Evolutionary conservation across 108 stramenopile genomes (phyloP), one percentile per base, ranked within the genome.

Genomic region (Phaeodactylum tricornutum): DNA sequence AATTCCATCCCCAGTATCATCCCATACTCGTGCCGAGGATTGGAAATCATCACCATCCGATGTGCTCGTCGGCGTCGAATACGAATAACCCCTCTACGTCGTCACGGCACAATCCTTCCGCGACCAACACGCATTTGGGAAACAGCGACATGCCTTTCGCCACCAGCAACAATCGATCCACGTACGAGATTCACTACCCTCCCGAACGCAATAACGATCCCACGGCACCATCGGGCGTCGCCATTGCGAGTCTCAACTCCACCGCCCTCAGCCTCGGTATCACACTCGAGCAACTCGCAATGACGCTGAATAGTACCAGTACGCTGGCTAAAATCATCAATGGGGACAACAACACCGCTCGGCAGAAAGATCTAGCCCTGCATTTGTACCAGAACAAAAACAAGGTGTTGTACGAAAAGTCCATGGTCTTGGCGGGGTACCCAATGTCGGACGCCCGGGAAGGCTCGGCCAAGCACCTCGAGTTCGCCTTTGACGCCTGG

Each of bases 391-490:
- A 58, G 42, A 30, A 23, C 6, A 70, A 79, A n/a, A 20, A 29
- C 16, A 54, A 55, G 24, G 17, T 63, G 4, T 47, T 79, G 15
- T 62, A 66, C 26, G 29, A 60, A 5, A 59, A 47, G 28, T 66
- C 62, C 36, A 61, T 79, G 64, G 36, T 74, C 8, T 47, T 62
- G 42, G 69, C 67, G 25, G 77, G 77, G 1, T 67, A 46, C 62
- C 43, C 66, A 47, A 26, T 36, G 29, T 14, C 43, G 27, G 29
- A 35, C 38, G 47, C 62, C 49, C 50, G 64, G 32, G 70, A 57
- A 40, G 26, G 32, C 22, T 42, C 63, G 3, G 53, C 29, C 1
- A 31, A n/a, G 7, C 57, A 74, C 44, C 42, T 64, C 0, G 27
- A 64, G 5, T 74, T 79, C 55, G 72, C 73, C 16, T 6, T 42